A percentile compares a stretch with the other conserved stretches of the same genome.
phyloP scores from a whole-genome alignment of 2,329 filamentous ascomycete genomes.

The Colletotrichum echinochloae region DNA sequence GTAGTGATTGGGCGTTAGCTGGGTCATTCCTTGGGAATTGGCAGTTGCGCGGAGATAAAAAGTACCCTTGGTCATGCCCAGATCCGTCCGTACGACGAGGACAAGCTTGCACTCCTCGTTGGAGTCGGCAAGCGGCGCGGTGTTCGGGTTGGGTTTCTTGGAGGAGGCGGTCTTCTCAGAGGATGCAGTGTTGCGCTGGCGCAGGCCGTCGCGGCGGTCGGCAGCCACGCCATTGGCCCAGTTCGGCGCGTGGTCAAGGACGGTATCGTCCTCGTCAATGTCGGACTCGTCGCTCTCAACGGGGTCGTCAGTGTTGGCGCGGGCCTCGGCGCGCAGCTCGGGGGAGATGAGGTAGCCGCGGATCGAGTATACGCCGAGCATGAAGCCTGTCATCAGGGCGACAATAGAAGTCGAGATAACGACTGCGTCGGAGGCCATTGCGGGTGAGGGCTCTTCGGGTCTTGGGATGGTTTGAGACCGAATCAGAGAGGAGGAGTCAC shows the following conservation, averaged over 20 bases:
- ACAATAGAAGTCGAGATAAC: slow-evolving; percentile 80
- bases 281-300: slow-evolving; percentile 78
- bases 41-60: slow-evolving; percentile 31
- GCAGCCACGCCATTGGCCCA: slow-evolving; percentile 73
- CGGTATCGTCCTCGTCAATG: slow-evolving; percentile 68
- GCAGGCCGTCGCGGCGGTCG: slow-evolving; percentile 68
- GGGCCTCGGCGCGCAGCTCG: slow-evolving; percentile 66
- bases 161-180: slow-evolving; percentile 59
- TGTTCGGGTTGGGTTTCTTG: slow-evolving; percentile 44
- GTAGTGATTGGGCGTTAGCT: slow-evolving; percentile 22
- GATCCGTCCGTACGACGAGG: slow-evolving; percentile 89
- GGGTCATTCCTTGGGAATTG: not conserved
- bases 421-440: slow-evolving; percentile 51
- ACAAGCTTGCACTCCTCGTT: slow-evolving; percentile 94
- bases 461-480: not conserved
- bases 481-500: not conserved
- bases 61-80: slow-evolving; percentile 97
- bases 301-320: slow-evolving; percentile 68
- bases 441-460: not conserved
- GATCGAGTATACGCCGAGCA: slow-evolving; percentile 81
- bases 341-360: slow-evolving; percentile 71
- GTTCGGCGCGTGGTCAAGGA: slow-evolving; percentile 75
- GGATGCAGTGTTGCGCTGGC: slow-evolving; percentile 47
- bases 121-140: slow-evolving; percentile 48
- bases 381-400: slow-evolving; percentile 81